phyloP scores from a whole-genome alignment of 345 rosid genomes.

The Trapa incisa region DNA sequence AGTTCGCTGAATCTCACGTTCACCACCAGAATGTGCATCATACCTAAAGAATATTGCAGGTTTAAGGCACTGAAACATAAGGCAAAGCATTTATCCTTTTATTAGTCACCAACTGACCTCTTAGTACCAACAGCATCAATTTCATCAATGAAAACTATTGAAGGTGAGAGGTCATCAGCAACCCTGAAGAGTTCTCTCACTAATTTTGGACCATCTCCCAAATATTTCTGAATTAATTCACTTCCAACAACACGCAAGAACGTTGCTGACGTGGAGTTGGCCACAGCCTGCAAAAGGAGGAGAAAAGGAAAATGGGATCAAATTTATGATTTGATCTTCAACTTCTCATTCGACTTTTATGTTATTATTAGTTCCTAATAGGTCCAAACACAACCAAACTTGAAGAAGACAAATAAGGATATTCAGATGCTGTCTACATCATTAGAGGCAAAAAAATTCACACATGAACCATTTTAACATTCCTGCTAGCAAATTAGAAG shows the following conservation, averaged over 20 bases:
- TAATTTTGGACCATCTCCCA: slow-evolving; percentile 93
- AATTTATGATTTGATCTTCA: neutral
- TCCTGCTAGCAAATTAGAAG: neutral
- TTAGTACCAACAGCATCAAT: slow-evolving; percentile 97
- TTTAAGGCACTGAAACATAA: neutral
- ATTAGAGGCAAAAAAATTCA: neutral
- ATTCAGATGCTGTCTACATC: neutral
- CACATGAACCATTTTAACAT: neutral
- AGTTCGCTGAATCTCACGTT: slow-evolving; percentile 95
- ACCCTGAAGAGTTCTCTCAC: slow-evolving; percentile 94
- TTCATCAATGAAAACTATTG: slow-evolving; percentile 94
- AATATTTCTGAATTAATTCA: slow-evolving; percentile 88
- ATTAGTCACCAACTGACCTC: slow-evolving; percentile 34
- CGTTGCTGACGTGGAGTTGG: slow-evolving; percentile 96
- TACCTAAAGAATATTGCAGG: slow-evolving; percentile 28
- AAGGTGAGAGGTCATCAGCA: slow-evolving; percentile 88
- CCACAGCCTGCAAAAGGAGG: slow-evolving; percentile 58
- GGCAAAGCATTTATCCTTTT: neutral
- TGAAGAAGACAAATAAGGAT: neutral
- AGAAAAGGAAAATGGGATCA: neutral
- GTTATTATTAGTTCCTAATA: neutral
- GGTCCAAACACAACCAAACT: neutral
- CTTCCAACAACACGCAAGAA: slow-evolving; percentile 95
- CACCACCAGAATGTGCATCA: slow-evolving; percentile 97
- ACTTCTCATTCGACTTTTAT: neutral